These are phyloP conservation scores for Monosporascus sp. DNA, from an alignment of 2,329 filamentous ascomycete species.

Conservation along the genomic window DNA sequence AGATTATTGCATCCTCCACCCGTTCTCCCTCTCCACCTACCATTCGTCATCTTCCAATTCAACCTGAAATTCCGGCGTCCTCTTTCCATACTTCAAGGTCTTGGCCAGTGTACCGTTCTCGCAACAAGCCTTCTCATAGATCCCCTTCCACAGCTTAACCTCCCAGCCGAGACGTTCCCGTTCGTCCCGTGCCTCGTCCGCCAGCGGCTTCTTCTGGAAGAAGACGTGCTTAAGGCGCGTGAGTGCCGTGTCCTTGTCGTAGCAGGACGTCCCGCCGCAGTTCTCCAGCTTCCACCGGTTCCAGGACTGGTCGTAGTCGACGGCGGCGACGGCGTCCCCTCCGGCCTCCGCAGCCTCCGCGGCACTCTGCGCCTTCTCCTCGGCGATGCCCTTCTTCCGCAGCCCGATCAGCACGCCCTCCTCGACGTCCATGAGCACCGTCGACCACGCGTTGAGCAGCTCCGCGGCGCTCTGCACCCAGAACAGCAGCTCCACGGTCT, in stretches of 20 bases:
- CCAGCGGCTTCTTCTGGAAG: constrained; percentile 1
- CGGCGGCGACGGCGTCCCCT: neutral
- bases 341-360: neutral
- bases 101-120: constrained; percentile 2
- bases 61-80: neutral
- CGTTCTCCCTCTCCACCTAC: too few relatives aligned
- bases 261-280: constrained; percentile 18
- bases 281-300: constrained; percentile 15
- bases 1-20: neutral
- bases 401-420: constrained; percentile 10
- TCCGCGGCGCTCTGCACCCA: constrained; percentile 4
- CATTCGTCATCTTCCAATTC: neutral
- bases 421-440: constrained; percentile 6
- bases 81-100: constrained; percentile 5
- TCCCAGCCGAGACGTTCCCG: neutral
- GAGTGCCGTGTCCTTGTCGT: neutral
- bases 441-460: constrained; percentile 8
- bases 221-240: neutral
- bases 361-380: neutral
- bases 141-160: constrained; percentile 4
- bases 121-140: constrained; percentile 19
- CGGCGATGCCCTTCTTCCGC: constrained; percentile 4
- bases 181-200: constrained; percentile 10
- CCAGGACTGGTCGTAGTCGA: constrained; percentile 7
- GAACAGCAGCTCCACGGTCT: neutral